These are phyloP conservation scores for Macaranga tanarius DNA, from an alignment of 441 rosid species.

Conservation along the genomic window DNA sequence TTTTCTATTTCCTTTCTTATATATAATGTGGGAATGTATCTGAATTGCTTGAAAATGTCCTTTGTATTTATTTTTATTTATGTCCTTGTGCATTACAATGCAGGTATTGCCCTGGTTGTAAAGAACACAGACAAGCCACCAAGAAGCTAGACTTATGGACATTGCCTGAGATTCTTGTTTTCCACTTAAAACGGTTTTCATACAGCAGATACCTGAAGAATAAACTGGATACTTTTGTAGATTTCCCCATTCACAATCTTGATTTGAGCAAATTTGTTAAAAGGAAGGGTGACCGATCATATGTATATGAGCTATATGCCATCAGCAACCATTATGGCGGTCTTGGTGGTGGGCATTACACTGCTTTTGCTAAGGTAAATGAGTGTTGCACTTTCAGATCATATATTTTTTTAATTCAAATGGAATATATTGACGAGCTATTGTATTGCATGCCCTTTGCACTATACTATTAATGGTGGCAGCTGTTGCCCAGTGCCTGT, in stretches of 20 bases:
- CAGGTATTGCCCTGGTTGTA: slow-evolving; percentile 77
- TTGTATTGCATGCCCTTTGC: background rate
- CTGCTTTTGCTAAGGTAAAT: slow-evolving; percentile 71
- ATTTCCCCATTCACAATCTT: slow-evolving; percentile 69
- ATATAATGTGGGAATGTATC: background rate
- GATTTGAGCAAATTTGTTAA: slow-evolving; percentile 55
- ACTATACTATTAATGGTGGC: background rate
- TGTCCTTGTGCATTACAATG: slow-evolving; percentile 2
- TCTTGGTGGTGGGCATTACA: slow-evolving; percentile 81
- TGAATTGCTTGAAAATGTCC: background rate
- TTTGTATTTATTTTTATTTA: background rate
- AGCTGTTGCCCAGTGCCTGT: background rate
- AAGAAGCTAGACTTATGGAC: slow-evolving; percentile 80
- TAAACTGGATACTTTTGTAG: slow-evolving; percentile 75
- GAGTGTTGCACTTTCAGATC: background rate
- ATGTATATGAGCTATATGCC: slow-evolving; percentile 57
- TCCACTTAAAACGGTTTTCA: slow-evolving; percentile 74
- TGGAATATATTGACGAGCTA: background rate
- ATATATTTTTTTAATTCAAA: background rate
- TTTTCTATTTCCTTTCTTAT: background rate
- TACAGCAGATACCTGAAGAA: slow-evolving; percentile 62
- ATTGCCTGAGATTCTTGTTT: slow-evolving; percentile 65
- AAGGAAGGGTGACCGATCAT: slow-evolving; percentile 34
- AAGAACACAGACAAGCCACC: slow-evolving; percentile 65
- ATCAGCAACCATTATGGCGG: slow-evolving; percentile 75